Conservation (phyloP, 176 grass and related monocot genomes). For the Microstegium vimineum region DNA sequence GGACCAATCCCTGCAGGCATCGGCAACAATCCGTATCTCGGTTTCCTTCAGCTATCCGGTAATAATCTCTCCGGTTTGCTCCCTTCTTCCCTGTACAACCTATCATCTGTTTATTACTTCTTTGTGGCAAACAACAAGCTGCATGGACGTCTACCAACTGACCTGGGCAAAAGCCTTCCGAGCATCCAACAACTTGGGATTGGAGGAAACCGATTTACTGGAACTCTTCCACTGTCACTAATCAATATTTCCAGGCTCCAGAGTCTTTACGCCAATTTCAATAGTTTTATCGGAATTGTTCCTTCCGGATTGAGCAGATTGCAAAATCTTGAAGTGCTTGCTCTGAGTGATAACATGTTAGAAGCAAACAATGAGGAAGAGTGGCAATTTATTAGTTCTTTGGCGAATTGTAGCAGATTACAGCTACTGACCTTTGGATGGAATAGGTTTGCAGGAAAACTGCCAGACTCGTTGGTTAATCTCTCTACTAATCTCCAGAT, state of each 20-base stretch:
- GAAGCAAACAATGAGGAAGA: neutral
- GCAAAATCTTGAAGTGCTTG: neutral
- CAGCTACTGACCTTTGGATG: neutral
- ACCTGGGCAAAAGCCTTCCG: neutral
- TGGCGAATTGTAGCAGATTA: neutral
- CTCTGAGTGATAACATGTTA: neutral
- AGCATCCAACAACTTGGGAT: neutral
- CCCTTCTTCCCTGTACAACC: conserved; percentile 5
- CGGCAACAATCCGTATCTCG: neutral
- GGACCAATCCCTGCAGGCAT: neutral
- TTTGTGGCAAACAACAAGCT: no score
- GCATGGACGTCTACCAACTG: neutral
- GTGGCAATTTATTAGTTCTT: conserved; percentile 5
- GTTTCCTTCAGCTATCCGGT: neutral
- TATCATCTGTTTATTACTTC: neutral
- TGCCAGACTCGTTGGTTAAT: neutral
- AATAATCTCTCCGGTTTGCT: conserved; percentile 12
- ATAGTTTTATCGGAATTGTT: neutral
- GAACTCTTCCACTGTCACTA: neutral
- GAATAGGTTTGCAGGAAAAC: neutral
- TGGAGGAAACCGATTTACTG: no score
- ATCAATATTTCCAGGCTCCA: neutral
- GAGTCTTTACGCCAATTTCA: neutral
- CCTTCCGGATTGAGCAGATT: neutral
- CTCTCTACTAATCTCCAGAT: neutral